A percentile compares a stretch with the other conserved stretches of the same genome.
phyloP scores from a whole-genome alignment of 108 stramenopile genomes.

The Cyclotella kingstonii region DNA sequence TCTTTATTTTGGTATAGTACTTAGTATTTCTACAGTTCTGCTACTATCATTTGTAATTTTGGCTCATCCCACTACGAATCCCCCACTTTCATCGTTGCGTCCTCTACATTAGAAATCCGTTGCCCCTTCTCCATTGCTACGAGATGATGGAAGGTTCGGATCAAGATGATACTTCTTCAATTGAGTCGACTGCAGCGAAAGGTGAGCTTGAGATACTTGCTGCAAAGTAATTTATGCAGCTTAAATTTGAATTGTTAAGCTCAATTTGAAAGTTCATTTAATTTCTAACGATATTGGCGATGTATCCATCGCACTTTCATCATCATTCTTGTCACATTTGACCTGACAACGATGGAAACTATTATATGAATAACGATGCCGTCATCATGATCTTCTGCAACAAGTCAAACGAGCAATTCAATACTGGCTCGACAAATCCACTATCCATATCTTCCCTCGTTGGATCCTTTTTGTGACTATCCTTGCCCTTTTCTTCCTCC shows the following conservation, averaged over 20 bases:
- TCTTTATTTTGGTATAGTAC: too few relatives aligned
- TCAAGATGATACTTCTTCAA: conserved; percentile 29
- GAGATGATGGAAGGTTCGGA: conserved; percentile 41
- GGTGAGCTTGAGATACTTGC: conserved; percentile 9
- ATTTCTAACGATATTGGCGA: too few relatives aligned
- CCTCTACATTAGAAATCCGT: too few relatives aligned
- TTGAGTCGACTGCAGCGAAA: conserved; percentile 24
- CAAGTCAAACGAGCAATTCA: conserved; percentile 84
- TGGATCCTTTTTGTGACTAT: conserved; percentile 69
- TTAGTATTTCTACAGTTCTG: too few relatives aligned
- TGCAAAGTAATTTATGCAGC: not conserved
- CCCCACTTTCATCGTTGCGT: too few relatives aligned
- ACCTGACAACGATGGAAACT: too few relatives aligned
- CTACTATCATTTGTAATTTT: too few relatives aligned
- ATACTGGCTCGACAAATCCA: conserved; percentile 97
- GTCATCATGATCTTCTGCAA: not conserved
- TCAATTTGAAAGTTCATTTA: not conserved
- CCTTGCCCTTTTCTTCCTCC: conserved; percentile 81
- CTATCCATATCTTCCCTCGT: conserved; percentile 78
- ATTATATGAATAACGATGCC: conserved; percentile 4
- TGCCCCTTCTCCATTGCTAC: too few relatives aligned
- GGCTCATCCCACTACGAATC: too few relatives aligned
- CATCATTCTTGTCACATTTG: too few relatives aligned
- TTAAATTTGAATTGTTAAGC: not conserved
- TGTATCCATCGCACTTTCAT: too few relatives aligned